Evolutionary conservation across 148 eudicot genomes (phyloP).

Genomic region (Polygonum aviculare): DNA sequence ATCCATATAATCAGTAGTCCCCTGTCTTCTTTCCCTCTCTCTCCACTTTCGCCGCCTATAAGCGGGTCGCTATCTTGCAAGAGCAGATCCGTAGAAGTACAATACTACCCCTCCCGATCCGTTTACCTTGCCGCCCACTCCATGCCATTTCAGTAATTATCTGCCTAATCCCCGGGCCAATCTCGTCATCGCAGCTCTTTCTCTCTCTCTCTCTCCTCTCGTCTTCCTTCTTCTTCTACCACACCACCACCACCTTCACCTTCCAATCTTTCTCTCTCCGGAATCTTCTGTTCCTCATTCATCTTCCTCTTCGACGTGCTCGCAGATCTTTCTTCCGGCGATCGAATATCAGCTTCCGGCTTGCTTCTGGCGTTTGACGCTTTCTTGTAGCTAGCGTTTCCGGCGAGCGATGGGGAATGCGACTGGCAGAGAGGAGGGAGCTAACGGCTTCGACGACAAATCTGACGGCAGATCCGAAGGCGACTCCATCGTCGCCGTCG

Average conservation of each 20-base stretch:
- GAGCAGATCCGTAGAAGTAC: not conserved
- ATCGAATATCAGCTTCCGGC: not conserved
- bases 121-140: not conserved
- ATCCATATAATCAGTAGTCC: not conserved
- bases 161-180: not conserved
- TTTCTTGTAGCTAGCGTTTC: not conserved
- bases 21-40: not conserved
- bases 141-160: not conserved
- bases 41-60: conserved; percentile 10
- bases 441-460: conserved; percentile 15
- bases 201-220: not conserved
- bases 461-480: conserved; percentile 19
- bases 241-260: not conserved
- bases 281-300: not conserved
- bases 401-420: conserved; percentile 46
- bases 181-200: not conserved
- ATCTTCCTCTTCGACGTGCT: not conserved
- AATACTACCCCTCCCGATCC: not conserved
- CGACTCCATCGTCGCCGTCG: conserved; percentile 9
- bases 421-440: conserved; percentile 42
- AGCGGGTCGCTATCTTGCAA: not conserved
- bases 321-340: conserved; percentile 1
- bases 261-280: not conserved
- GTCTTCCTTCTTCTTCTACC: not conserved
- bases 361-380: not conserved